phyloP scores from a whole-genome alignment of 768 basidiomycete species.

The Xerocomus spinulosus region DNA sequence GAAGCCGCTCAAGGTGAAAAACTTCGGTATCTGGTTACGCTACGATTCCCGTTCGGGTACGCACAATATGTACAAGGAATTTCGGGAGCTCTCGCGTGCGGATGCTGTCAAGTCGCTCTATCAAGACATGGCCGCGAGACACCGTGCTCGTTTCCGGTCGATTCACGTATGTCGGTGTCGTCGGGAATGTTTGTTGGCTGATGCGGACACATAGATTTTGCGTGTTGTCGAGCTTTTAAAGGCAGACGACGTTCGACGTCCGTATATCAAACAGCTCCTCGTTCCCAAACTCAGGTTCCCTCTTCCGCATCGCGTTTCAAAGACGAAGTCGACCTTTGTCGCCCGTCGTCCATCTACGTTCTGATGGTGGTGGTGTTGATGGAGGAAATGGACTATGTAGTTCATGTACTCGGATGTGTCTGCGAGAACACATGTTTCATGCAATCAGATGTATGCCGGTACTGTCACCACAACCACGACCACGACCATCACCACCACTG shows the following conservation, averaged over 20 bases:
- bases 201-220: constrained; percentile 64
- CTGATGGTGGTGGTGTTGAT: constrained; percentile 25
- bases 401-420: no score
- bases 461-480: no score
- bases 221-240: constrained; percentile 96
- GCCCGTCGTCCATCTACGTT: constrained; percentile 77
- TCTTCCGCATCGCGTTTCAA: constrained; percentile 82
- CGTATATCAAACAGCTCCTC: constrained; percentile 97
- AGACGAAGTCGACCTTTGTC: constrained; percentile 75
- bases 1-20: constrained; percentile 98
- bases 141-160: constrained; percentile 98
- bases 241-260: constrained; percentile 85
- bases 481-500: no score
- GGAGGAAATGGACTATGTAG: no score
- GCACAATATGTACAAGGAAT: constrained; percentile 99
- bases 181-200: neutral
- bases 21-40: constrained; percentile 99
- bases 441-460: no score
- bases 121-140: constrained; percentile 99
- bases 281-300: constrained; percentile 93
- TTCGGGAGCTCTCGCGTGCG: constrained; percentile 91
- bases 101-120: constrained; percentile 96
- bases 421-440: no score
- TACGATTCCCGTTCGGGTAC: constrained; percentile 99
- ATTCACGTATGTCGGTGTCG: constrained; percentile 67